Percentiles rank a stretch among this genome's conserved stretches.
Evolutionary conservation across 1,284 basidiomycete genomes (phyloP).

Genomic region (Prillingera fragicola): DNA sequence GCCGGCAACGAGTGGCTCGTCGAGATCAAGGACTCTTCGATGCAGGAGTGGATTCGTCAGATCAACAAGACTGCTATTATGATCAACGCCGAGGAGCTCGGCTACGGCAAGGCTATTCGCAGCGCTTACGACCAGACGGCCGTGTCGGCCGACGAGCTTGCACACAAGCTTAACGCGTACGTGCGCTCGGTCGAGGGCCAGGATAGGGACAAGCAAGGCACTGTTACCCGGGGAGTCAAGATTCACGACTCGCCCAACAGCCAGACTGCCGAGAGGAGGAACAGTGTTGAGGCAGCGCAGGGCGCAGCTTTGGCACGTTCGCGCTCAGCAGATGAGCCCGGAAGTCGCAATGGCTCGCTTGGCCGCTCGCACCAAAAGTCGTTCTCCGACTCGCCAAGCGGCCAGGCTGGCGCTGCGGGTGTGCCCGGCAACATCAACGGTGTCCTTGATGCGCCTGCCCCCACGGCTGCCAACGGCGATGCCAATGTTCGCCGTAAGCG

Average conservation of each 20-base stretch:
- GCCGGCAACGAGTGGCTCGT: constrained; percentile 28
- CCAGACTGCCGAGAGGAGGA: constrained; percentile 3
- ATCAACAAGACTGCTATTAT: constrained; percentile 31
- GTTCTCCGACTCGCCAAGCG: background rate
- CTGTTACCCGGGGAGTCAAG: too few relatives aligned
- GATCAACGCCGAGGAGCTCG: constrained; percentile 32
- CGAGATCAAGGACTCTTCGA: constrained; percentile 29
- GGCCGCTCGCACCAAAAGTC: background rate
- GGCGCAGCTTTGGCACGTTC: constrained; percentile 7
- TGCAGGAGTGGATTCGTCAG: constrained; percentile 35
- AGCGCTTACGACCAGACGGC: constrained; percentile 17
- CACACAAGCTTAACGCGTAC: constrained; percentile 20
- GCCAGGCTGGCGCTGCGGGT: background rate
- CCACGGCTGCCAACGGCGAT: background rate
- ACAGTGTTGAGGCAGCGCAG: constrained; percentile 4
- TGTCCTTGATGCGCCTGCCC: background rate
- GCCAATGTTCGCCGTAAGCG: too few relatives aligned
- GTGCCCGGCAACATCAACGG: background rate
- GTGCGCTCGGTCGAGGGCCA: constrained; percentile 6
- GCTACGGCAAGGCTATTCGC: constrained; percentile 25
- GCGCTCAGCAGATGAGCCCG: constrained; percentile 4
- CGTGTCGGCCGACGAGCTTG: constrained; percentile 25
- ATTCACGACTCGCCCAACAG: too few relatives aligned
- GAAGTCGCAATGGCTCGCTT: background rate
- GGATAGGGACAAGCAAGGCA: too few relatives aligned